Evolutionary conservation across 305 asterid genomes (phyloP), one percentile per base, ranked within the genome.

Genomic region (Stenogyne calaminthoides): DNA sequence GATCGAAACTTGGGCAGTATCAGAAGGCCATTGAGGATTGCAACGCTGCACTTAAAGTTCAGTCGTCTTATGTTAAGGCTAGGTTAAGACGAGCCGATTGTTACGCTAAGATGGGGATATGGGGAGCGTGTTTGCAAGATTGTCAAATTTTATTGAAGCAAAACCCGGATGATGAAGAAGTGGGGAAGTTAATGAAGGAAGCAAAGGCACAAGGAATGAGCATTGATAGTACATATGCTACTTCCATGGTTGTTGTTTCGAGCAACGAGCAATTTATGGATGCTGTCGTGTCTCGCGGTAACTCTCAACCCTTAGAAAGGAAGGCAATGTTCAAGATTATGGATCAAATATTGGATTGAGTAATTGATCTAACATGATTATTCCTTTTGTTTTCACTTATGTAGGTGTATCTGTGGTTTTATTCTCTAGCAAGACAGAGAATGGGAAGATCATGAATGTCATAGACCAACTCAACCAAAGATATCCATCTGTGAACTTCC

Each of bases 11-110:
- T 9, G 86, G 92, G 15, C 92, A 88, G 27, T 84, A 77, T 71
- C 88, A 89, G 34, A 83, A 84, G 42, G 92, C 96, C 1, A 80
- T 91, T 1, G 97, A 93, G 72, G 97, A 93, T 70, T 91, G 97
- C 82, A 87, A 69, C 18, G 64, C 88, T 1, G 96, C 98, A 7
- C 86, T 91, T 11, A 77, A 55, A 15, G 71, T 84, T 16, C 89
- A 96, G 3, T 85, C 98, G 2, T 77, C 82, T 9, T 88, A 83
- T 67, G 81, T 74, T 72, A 91, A 91, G 84, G 96, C 98, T 22
- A 81, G 96, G 60, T 64, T 93, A 59, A 87, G 98, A 78, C 79
- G 92, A 75, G 91, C 89, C 14, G 89, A 91, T 72, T 89, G 95
- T 62, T 84, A 70, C 54, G 82, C 82, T 15, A 93, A 89, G 98